phyloP scores from a whole-genome alignment of 2,329 filamentous ascomycete species.

The Ilyonectria destructans region DNA sequence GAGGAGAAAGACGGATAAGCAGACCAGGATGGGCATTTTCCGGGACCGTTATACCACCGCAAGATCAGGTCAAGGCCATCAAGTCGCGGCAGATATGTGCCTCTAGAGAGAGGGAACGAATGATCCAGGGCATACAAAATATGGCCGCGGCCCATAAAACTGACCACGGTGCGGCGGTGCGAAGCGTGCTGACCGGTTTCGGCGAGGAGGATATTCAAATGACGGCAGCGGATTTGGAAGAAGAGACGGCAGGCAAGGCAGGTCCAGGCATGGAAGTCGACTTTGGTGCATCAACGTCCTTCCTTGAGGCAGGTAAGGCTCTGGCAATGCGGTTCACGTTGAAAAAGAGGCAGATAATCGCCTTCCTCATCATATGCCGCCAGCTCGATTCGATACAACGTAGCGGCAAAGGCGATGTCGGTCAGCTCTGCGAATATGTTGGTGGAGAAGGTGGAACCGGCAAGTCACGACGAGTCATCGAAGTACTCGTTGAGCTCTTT shows the following conservation, averaged over 20 bases:
- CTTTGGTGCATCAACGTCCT: constrained; percentile 22
- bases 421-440: constrained; percentile 33
- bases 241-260: not conserved
- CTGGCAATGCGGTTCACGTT: constrained; percentile 8
- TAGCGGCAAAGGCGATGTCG: not conserved
- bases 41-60: no score
- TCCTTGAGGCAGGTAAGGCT: constrained; percentile 16
- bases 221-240: no score
- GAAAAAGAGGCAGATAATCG: constrained; percentile 19
- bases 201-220: no score
- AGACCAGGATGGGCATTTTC: no score
- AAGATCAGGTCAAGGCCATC: no score
- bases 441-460: constrained; percentile 33
- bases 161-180: no score
- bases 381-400: constrained; percentile 24
- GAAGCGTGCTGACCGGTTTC: no score
- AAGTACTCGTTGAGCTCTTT: constrained; percentile 16
- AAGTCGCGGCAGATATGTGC: no score
- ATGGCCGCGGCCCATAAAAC: no score
- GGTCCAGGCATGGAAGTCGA: not conserved
- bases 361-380: constrained; percentile 25
- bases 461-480: constrained; percentile 31
- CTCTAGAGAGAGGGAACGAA: no score
- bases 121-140: no score
- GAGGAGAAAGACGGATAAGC: no score